phyloP scores from a whole-genome alignment of 148 eudicot genomes.

The Cornus florida region DNA sequence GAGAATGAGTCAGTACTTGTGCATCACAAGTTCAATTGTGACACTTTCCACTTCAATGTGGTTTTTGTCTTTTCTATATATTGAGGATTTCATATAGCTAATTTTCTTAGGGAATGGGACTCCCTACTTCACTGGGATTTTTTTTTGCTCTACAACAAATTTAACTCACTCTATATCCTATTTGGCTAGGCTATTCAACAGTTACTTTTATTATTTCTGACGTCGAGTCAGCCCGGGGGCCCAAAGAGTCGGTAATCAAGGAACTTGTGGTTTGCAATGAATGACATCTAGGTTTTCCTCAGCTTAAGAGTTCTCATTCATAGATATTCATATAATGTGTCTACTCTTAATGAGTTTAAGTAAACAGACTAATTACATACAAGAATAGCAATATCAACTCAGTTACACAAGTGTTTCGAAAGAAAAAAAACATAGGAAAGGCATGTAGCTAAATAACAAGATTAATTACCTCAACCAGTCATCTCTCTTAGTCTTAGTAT shows the following conservation, averaged over 20 bases:
- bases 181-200: neutral
- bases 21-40: neutral
- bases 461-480: slow-evolving; percentile 58
- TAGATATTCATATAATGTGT: neutral
- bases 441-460: neutral
- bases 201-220: no score
- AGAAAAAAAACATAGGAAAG: slow-evolving; percentile 5
- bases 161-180: neutral
- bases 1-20: neutral
- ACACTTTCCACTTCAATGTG: neutral
- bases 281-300: no score
- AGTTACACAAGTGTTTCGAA: neutral
- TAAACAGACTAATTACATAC: neutral
- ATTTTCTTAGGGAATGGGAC: neutral
- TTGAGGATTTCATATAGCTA: neutral
- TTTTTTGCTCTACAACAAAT: neutral
- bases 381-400: neutral
- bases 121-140: neutral
- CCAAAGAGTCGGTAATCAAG: no score
- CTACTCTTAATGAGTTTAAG: neutral
- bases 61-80: neutral
- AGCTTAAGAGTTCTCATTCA: no score
- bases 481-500: slow-evolving; percentile 51
- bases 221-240: no score
- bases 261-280: no score